A percentile compares a stretch with the other conserved stretches of the same genome.
Evolutionary conservation across 1,139 yeast species (phyloP).

Genomic region (Geotrichum klebahnii): DNA sequence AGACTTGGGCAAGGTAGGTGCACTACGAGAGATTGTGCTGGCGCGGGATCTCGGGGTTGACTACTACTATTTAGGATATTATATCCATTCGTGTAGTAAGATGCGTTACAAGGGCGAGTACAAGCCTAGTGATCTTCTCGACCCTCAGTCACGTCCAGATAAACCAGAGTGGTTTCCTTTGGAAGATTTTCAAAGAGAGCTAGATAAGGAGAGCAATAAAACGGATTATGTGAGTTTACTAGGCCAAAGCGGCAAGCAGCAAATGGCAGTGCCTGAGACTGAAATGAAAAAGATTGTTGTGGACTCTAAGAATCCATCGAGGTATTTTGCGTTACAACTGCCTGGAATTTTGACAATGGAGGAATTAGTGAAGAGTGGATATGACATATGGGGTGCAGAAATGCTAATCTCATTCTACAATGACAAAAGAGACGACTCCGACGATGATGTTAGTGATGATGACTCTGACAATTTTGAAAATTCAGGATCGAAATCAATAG

Average conservation of each 20-base stretch:
- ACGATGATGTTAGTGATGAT: not conserved
- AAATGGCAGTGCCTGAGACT: not conserved
- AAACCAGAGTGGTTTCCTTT: conserved; percentile 18
- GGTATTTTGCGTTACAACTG: not conserved
- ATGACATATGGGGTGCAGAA: no score
- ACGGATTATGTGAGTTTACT: not conserved
- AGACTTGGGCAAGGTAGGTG: conserved; percentile 76
- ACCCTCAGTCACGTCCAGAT: conserved; percentile 32
- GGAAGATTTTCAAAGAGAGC: conserved; percentile 13
- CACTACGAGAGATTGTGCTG: conserved; percentile 63
- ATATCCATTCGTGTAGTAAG: conserved; percentile 71
- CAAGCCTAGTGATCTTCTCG: conserved; percentile 38
- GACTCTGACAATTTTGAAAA: not conserved
- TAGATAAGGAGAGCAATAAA: conserved; percentile 9
- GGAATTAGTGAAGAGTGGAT: not conserved
- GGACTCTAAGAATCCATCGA: not conserved
- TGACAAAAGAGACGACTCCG: no score
- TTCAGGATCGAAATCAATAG: no score
- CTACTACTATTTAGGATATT: conserved; percentile 67
- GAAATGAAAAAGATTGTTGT: not conserved
- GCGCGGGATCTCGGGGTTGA: conserved; percentile 40
- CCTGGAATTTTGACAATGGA: not conserved
- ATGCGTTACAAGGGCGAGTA: conserved; percentile 79
- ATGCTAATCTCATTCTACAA: no score
- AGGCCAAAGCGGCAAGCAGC: not conserved